phyloP scores from a whole-genome alignment of 108 stramenopile species.

The Stephanodiscus minutulus region DNA sequence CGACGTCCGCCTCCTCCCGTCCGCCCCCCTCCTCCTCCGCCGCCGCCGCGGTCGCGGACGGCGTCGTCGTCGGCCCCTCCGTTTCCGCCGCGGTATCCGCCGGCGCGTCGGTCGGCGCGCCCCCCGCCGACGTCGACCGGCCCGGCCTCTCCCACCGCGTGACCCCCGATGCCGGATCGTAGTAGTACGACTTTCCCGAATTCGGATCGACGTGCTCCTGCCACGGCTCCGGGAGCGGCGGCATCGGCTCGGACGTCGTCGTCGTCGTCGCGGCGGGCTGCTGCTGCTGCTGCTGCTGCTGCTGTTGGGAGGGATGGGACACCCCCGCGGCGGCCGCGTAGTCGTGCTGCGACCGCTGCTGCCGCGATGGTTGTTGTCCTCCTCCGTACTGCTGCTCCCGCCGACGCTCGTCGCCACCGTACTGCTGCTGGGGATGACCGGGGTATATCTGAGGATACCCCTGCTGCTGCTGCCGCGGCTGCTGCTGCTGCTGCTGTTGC shows the following conservation, averaged over 20 bases:
- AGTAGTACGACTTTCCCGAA: conserved; percentile 76
- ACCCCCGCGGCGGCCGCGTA: no score
- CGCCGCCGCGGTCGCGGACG: no score
- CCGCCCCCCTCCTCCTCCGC: no score
- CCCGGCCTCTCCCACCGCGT: conserved; percentile 84
- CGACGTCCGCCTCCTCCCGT: no score
- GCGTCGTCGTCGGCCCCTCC: background rate
- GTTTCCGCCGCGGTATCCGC: background rate
- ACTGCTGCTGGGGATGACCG: no score
- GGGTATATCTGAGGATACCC: no score
- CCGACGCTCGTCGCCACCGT: no score
- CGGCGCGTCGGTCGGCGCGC: background rate
- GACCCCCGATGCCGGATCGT: conserved; percentile 72
- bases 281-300: conserved; percentile 1
- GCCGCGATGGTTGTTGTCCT: no score
- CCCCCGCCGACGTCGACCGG: background rate
- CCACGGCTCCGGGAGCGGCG: conserved; percentile 66
- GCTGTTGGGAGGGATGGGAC: conserved; percentile 14
- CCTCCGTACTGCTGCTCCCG: no score
- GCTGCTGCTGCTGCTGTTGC: no score
- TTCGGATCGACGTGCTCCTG: conserved; percentile 76
- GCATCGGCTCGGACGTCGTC: conserved; percentile 10
- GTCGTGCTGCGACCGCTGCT: no score
- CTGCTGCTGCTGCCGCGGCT: no score
- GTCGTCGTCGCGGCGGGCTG: background rate